Base-by-base conservation (phyloP, 441 rosid species). In the Erodium moschatum region DNA sequence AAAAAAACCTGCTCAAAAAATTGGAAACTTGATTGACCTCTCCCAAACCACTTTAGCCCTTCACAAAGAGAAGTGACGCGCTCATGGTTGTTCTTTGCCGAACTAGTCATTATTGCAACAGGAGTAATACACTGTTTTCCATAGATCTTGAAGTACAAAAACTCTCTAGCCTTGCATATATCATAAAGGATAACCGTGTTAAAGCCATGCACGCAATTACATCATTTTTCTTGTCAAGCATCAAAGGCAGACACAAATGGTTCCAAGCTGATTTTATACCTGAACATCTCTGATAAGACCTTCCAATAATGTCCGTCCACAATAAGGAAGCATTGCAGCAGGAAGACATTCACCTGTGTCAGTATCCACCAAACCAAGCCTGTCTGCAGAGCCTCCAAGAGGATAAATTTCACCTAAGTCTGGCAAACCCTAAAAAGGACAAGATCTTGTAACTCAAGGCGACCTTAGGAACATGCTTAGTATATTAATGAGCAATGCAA, bases 231-330 rank as follows among this genome's bases (percentile, higher is more conserved):
- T 61, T 58, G n/a, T 63, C 31, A 33, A 67, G 52, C 69, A 64
- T 69, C n/a, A 72, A 68, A 71, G 21, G 18, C 54, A 65, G 19
- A 71, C 33, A 27, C 35, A 16, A 66, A 29, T 13, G 24, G 33
- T 44, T 67, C 46, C 69, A 74, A n/a, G 50, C 67, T 13, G 65
- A n/a, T n/a, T n/a, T n/a, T n/a, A n/a, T 85, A 90, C 96, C 97
- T 90, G 96, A 74, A 93, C 89, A 82, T 90, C 97, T 81, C 97
- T 85, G 64, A 93, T 82, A 70, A 90, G 98, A 72, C 95, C 97
- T 80, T 93, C 97, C 83, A 93, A 77, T 77, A 93, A 81, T 60
- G 96, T 90, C 75, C 87, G 73, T 73, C 98, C 98, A 78, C 98
- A 87, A 77, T 87, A 90, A 46, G 90, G 87, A 81, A 93, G 96